These are phyloP conservation scores for Cicer cuneatum DNA, from an alignment of 306 rosid genomes.

Conservation along the genomic window DNA sequence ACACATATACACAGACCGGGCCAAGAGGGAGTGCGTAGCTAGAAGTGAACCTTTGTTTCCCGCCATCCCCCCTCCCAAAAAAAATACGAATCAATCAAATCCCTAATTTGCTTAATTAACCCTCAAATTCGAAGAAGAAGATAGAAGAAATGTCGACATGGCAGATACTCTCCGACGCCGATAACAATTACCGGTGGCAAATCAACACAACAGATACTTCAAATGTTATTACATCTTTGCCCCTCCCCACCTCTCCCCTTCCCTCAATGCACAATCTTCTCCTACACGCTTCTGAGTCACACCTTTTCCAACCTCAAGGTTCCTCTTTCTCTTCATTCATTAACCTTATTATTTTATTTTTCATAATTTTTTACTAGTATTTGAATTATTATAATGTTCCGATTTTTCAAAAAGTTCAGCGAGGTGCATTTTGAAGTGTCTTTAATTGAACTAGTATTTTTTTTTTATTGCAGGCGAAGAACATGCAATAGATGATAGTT, in stretches of 20 bases:
- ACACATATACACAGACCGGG: too few relatives aligned
- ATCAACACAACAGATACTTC: conserved; percentile 4
- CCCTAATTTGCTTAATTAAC: conserved; percentile 17
- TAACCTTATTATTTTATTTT: not conserved
- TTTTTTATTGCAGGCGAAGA: conserved; percentile 58
- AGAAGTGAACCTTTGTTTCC: not conserved
- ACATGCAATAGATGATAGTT: conserved; percentile 43
- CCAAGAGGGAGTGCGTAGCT: not conserved
- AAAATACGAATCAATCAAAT: not conserved
- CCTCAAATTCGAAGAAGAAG: not conserved
- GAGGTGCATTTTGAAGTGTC: not conserved
- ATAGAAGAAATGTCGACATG: conserved; percentile 36
- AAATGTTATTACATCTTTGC: not conserved
- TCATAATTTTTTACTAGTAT: not conserved
- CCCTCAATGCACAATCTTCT: conserved; percentile 45
- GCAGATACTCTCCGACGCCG: conserved; percentile 39
- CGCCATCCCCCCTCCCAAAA: not conserved
- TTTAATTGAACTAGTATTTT: not conserved
- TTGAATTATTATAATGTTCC: not conserved
- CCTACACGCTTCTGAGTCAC: conserved; percentile 5
- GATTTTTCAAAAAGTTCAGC: not conserved
- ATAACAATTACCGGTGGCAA: conserved; percentile 43
- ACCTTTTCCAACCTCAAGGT: conserved; percentile 25
- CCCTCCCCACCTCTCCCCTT: conserved; percentile 7
- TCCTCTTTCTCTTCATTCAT: not conserved